A percentile compares a stretch with the other conserved stretches of the same genome.
These are phyloP conservation scores for Kockovaella imperatae DNA, from an alignment of 768 basidiomycete genomes.

Conservation along the genomic window DNA sequence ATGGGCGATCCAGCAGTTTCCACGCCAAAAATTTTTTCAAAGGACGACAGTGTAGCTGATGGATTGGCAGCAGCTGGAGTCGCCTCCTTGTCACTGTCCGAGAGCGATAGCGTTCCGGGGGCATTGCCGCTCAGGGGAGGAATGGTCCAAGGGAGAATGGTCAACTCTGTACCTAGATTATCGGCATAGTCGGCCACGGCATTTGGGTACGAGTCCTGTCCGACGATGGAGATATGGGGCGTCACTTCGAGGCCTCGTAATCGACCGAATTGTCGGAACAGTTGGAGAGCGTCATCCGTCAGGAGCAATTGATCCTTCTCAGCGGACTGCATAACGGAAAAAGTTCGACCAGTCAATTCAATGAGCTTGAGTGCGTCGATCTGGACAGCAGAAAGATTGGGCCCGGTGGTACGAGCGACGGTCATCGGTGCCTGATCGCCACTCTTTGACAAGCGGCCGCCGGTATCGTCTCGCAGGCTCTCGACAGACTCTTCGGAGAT, in stretches of 20 bases:
- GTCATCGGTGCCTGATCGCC: too few relatives aligned
- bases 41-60: conserved; percentile 48
- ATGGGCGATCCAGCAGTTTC: conserved; percentile 47
- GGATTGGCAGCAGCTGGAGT: neutral
- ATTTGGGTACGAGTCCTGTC: conserved; percentile 62
- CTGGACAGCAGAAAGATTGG: conserved; percentile 18
- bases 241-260: conserved; percentile 53
- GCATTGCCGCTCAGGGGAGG: conserved; percentile 27
- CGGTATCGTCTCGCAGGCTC: conserved; percentile 10
- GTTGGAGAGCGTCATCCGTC: conserved; percentile 58
- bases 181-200: conserved; percentile 58
- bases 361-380: conserved; percentile 79
- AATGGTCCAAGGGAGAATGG: conserved; percentile 73
- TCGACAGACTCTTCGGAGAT: conserved; percentile 12
- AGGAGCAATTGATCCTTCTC: conserved; percentile 47
- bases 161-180: conserved; percentile 58
- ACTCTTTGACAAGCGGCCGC: neutral
- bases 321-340: conserved; percentile 73
- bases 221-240: conserved; percentile 66
- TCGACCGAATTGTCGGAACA: conserved; percentile 42
- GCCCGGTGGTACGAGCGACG: too few relatives aligned
- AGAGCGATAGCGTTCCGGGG: conserved; percentile 2
- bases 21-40: conserved; percentile 67
- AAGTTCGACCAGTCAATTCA: conserved; percentile 80
- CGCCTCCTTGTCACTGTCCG: conserved; percentile 10